A percentile compares a stretch with the other conserved stretches of the same genome.
Conservation (phyloP, 305 asterid genomes). For the Fraxinus dipetala region DNA sequence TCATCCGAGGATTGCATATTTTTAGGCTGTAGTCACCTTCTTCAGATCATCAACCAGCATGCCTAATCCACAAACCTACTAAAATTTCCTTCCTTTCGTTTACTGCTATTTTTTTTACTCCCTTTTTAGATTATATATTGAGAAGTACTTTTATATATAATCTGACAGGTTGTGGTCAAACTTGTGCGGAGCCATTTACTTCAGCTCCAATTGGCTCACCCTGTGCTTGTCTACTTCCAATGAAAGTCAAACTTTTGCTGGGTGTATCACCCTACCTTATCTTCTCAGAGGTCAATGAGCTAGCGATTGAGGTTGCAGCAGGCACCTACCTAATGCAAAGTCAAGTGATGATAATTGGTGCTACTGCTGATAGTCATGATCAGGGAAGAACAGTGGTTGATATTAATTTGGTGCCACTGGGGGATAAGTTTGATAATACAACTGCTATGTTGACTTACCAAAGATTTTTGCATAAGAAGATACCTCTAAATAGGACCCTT, state of each 20-base stretch:
- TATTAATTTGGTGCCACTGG: constrained; percentile 84
- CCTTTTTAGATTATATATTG: background rate
- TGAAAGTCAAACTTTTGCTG: constrained; percentile 86
- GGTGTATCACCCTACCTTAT: constrained; percentile 74
- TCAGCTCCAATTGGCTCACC: constrained; percentile 83
- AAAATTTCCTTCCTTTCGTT: background rate
- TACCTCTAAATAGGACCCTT: constrained; percentile 78
- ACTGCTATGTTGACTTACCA: constrained; percentile 86
- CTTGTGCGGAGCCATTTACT: constrained; percentile 81
- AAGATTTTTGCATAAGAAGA: constrained; percentile 79
- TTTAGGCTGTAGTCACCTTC: background rate
- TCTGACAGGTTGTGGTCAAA: constrained; percentile 81
- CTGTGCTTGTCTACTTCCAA: constrained; percentile 89
- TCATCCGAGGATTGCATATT: background rate
- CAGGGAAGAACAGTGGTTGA: constrained; percentile 83
- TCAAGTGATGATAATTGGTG: constrained; percentile 87
- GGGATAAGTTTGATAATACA: constrained; percentile 91
- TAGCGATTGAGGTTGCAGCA: constrained; percentile 88
- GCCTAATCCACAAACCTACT: constrained; percentile 1
- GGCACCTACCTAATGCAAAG: constrained; percentile 87
- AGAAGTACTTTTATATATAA: constrained; percentile 16
- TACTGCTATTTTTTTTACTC: background rate
- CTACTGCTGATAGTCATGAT: constrained; percentile 77
- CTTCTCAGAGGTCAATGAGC: constrained; percentile 77
- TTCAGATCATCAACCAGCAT: background rate